Conservation (phyloP, 1,284 basidiomycete genomes). For the Pterulicium gracile region DNA sequence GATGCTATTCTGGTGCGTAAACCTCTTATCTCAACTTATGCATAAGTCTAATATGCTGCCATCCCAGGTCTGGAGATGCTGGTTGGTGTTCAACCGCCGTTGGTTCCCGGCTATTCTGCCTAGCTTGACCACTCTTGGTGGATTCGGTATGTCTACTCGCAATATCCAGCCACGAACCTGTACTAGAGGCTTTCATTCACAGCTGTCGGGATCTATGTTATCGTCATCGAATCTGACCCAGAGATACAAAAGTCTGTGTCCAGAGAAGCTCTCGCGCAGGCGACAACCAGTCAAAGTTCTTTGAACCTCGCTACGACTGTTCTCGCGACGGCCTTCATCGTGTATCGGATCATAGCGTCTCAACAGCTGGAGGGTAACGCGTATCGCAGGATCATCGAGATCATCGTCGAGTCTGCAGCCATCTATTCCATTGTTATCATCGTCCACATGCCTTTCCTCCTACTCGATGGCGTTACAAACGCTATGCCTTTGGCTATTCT, state of each 20-base stretch:
- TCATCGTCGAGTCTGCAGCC: neutral
- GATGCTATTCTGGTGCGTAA: neutral
- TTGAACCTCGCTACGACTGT: neutral
- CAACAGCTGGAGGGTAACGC: neutral
- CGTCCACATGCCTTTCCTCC: neutral
- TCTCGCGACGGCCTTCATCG: neutral
- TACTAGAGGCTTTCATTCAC: no score
- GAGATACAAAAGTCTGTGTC: neutral
- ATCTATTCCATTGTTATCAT: neutral
- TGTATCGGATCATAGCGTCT: neutral
- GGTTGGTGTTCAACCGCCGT: neutral
- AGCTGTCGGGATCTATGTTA: neutral
- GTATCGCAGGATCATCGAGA: neutral
- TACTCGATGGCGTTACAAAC: neutral
- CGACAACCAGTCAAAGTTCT: neutral
- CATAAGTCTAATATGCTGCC: neutral
- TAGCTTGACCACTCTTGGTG: neutral
- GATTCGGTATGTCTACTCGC: neutral
- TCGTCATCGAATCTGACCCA: neutral
- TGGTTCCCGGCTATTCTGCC: neutral
- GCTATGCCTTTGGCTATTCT: conserved; percentile 1
- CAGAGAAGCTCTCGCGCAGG: neutral
- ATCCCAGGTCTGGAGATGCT: conserved; percentile 2
- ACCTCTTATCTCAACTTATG: neutral
- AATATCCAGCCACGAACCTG: no score